Base-by-base conservation (phyloP, 2,329 filamentous ascomycete genomes). In the Rasamsonia emersonii region DNA sequence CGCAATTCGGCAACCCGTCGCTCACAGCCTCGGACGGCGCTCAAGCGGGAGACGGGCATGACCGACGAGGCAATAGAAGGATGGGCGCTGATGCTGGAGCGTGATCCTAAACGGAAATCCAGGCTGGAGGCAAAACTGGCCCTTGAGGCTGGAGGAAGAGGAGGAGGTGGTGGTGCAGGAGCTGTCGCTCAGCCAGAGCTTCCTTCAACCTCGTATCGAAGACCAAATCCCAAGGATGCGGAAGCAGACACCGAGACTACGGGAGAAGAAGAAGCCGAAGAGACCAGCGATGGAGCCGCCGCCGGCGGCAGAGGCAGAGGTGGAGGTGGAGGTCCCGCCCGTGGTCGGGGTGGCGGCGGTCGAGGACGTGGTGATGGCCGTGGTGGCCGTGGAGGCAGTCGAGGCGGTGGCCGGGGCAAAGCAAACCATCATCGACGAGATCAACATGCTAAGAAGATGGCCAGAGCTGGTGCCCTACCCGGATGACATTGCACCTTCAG, bases 31-130 rank as follows among this genome's bases (percentile, higher is more conserved):
- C 71, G 91, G 23, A 59, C 57, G 5, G 72, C 71, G 19, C 54
- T 98, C 29, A 82, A 79, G 44, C 70, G 72, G 14, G 78, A 86
- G 38, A 93, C 85, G 1, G 80, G 80, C 3, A 85, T 95, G 85
- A 86, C 86, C 0, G 88, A 96, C 46, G 89, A 96, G 58, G 79
- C 82, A 3, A 81, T 98, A 19, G 91, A 96, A 58, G 91, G 91
- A 4, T 98, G 89, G 88, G 85, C 75, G 0, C 64, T 94, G 29
- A 93, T 96, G 84, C 61, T 95, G 5, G 64, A 67, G 9, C 73
- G 88, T 18, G 81, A 89, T 46, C 72, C 82, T 1, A 73, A 75
- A 46, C 72, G 79, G 38, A 65, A 80, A 53, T 73, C 75, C 35
- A 70, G 73, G 35, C 61, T 96, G 25, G 84, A 94, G 57, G 70